These are phyloP conservation scores for Beauveria sp. DNA, from an alignment of 2,329 filamentous ascomycete genomes.

Conservation along the genomic window DNA sequence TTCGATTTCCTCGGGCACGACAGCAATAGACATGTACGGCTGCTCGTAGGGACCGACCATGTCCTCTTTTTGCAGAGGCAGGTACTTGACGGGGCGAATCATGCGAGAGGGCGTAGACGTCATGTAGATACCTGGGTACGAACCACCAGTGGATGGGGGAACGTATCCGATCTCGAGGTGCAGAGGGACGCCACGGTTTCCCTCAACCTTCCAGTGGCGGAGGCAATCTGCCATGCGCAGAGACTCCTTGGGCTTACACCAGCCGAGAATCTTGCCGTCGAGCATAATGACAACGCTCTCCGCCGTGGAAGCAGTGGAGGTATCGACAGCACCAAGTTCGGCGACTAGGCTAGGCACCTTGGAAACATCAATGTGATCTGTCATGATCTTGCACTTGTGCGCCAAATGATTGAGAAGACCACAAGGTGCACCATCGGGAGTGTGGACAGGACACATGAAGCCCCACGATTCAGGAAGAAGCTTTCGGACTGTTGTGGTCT, in stretches of 20 bases:
- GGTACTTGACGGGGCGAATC: slow-evolving; percentile 86
- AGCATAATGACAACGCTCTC: slow-evolving; percentile 86
- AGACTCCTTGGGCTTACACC: slow-evolving; percentile 79
- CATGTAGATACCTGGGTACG: slow-evolving; percentile 94
- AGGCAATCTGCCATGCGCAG: slow-evolving; percentile 76
- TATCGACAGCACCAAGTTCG: slow-evolving; percentile 70
- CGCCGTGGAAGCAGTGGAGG: slow-evolving; percentile 68
- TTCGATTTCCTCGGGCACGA: slow-evolving; percentile 76
- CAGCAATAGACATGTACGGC: slow-evolving; percentile 96
- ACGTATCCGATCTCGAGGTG: slow-evolving; percentile 90
- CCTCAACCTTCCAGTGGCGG: slow-evolving; percentile 92
- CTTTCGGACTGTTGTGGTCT: slow-evolving; percentile 95
- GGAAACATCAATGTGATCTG: slow-evolving; percentile 64
- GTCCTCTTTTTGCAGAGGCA: slow-evolving; percentile 78
- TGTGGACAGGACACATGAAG: slow-evolving; percentile 95
- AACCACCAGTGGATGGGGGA: slow-evolving; percentile 80
- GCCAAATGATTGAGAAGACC: slow-evolving; percentile 91
- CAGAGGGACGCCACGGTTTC: slow-evolving; percentile 68
- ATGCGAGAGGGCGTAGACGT: slow-evolving; percentile 79
- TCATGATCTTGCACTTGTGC: slow-evolving; percentile 89
- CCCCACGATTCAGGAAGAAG: slow-evolving; percentile 95
- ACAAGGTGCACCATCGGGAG: slow-evolving; percentile 90
- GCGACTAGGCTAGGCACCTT: slow-evolving; percentile 65
- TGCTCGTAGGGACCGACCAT: slow-evolving; percentile 91
- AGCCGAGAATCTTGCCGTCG: slow-evolving; percentile 84